Conservation (phyloP, 345 rosid genomes). For the Salix udensis region DNA sequence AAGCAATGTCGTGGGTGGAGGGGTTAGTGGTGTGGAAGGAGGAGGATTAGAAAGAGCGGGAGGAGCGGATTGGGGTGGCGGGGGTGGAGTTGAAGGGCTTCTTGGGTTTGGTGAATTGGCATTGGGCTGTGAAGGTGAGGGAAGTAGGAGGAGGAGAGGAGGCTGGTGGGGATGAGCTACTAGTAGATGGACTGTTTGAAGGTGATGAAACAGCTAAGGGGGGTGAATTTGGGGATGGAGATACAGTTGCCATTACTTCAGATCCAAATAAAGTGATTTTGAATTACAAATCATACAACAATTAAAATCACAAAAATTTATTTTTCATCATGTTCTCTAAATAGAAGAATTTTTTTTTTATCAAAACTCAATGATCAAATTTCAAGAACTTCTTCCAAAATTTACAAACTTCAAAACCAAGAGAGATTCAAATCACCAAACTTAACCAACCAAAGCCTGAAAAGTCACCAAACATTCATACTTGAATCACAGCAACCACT, state of each 20-base stretch:
- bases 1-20: neutral
- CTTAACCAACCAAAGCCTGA: conserved; percentile 38
- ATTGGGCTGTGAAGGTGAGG: conserved; percentile 21
- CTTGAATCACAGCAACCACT: conserved; percentile 16
- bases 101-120: conserved; percentile 37
- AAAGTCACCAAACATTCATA: conserved; percentile 6
- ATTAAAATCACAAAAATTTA: conserved; percentile 18
- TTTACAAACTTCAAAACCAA: conserved; percentile 11
- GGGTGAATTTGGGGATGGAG: conserved; percentile 50
- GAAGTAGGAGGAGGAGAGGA: conserved; percentile 25
- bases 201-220: conserved; percentile 49
- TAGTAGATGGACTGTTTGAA: conserved; percentile 21
- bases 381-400: conserved; percentile 16
- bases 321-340: neutral
- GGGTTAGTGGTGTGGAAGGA: conserved; percentile 8
- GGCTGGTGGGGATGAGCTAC: conserved; percentile 28
- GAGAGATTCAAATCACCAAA: conserved; percentile 34
- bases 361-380: conserved; percentile 3
- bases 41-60: conserved; percentile 1
- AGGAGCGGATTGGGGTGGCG: conserved; percentile 33
- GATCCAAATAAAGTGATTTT: neutral
- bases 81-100: conserved; percentile 28
- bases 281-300: neutral
- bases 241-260: conserved; percentile 54
- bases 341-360: conserved; percentile 2